phyloP scores from a whole-genome alignment of 139 green algal species.

The Chara braunii region DNA sequence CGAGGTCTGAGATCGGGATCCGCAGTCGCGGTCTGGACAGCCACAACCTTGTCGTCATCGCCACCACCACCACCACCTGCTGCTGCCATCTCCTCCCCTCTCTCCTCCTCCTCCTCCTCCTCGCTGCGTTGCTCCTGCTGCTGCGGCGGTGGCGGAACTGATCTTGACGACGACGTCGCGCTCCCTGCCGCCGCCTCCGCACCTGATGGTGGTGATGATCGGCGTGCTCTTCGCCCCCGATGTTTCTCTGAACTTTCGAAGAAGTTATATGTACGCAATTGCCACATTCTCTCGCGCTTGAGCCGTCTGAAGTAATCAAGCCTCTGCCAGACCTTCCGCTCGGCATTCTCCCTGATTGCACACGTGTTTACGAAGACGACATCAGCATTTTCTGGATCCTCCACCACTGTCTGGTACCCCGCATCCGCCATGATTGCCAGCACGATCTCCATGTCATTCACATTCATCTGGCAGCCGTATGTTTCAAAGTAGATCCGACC shows the following conservation, averaged over 20 bases:
- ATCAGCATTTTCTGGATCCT: slow-evolving; percentile 25
- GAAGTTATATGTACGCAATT: no score
- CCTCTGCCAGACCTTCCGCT: slow-evolving; percentile 58
- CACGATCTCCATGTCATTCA: slow-evolving; percentile 68
- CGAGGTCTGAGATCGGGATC: background rate
- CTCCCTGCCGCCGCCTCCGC: no score
- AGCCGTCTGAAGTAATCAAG: slow-evolving; percentile 58
- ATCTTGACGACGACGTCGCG: no score
- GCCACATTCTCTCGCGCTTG: no score
- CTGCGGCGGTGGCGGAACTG: no score
- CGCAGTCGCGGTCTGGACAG: background rate
- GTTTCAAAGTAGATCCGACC: slow-evolving; percentile 66
- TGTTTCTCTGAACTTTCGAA: no score
- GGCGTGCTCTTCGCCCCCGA: no score
- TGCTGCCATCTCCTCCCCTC: no score
- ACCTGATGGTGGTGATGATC: no score
- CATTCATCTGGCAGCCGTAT: slow-evolving; percentile 83
- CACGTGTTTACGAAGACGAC: slow-evolving; percentile 90
- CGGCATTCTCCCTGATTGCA: slow-evolving; percentile 79
- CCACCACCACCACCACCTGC: no score
- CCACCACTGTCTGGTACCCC: slow-evolving; percentile 42
- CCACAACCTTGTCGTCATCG: slow-evolving; percentile 1
- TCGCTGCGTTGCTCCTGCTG: no score
- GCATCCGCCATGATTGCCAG: slow-evolving; percentile 50
- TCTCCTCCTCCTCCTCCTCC: no score